Conservation (phyloP, 2,329 filamentous ascomycete species). For the Colletotrichum horii region DNA sequence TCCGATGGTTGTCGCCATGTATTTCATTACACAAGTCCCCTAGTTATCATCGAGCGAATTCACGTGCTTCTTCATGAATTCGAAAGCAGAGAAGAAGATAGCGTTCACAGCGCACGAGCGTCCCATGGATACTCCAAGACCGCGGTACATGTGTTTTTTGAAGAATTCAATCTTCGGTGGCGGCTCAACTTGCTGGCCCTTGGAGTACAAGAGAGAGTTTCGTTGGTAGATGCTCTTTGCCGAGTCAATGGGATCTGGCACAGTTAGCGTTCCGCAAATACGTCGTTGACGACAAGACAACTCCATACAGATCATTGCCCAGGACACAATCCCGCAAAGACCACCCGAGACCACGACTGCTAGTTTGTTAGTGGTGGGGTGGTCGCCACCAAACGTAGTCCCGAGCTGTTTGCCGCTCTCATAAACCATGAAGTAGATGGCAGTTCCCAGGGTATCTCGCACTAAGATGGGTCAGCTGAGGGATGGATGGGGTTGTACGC, state of each 20-base stretch:
- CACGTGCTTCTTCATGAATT: slow-evolving; percentile 78
- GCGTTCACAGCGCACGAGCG: slow-evolving; percentile 85
- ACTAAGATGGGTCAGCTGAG: slow-evolving; percentile 50
- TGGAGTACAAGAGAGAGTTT: slow-evolving; percentile 74
- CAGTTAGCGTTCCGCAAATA: slow-evolving; percentile 2
- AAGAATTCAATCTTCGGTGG: slow-evolving; percentile 80
- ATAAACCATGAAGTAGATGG: slow-evolving; percentile 89
- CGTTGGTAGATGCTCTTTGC: slow-evolving; percentile 87
- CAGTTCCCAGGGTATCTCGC: slow-evolving; percentile 82
- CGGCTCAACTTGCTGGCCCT: slow-evolving; percentile 66
- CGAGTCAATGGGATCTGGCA: slow-evolving; percentile 73
- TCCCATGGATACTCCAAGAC: slow-evolving; percentile 81
- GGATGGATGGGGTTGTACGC: slow-evolving; percentile 14
- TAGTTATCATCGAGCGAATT: slow-evolving; percentile 54
- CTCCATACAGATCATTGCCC: slow-evolving; percentile 74
- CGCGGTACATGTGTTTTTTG: slow-evolving; percentile 79
- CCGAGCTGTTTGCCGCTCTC: slow-evolving; percentile 85
- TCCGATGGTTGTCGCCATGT: not conserved
- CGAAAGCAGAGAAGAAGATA: slow-evolving; percentile 89
- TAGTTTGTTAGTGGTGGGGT: slow-evolving; percentile 77
- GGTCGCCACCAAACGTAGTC: slow-evolving; percentile 74
- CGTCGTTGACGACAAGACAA: not conserved
- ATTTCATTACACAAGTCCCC: not conserved
- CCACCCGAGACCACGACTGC: slow-evolving; percentile 81
- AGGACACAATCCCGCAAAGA: slow-evolving; percentile 82